Conservation (phyloP, 768 basidiomycete species). For the Favolaschia claudopus region DNA sequence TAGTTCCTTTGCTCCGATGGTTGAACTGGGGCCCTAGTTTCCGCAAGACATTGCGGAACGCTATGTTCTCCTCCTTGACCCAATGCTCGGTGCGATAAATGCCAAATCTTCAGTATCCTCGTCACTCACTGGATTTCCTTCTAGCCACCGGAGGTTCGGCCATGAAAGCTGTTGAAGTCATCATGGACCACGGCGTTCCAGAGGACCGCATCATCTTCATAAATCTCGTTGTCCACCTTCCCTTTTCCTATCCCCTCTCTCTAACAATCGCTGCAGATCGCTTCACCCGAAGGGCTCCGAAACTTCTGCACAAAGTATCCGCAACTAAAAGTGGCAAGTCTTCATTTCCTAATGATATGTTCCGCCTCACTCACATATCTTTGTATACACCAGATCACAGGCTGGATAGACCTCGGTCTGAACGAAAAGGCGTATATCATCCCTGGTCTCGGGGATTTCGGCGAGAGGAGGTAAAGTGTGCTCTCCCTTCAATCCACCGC, state of each 20-base stretch:
- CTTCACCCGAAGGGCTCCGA: conserved; percentile 88
- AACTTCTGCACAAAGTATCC: conserved; percentile 83
- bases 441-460: conserved; percentile 97
- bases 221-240: conserved; percentile 62
- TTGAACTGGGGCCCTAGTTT: conserved; percentile 71
- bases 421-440: conserved; percentile 93
- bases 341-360: background rate
- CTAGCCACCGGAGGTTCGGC: conserved; percentile 95
- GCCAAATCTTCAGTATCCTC: too few relatives aligned
- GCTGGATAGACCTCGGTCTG: conserved; percentile 93
- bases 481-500: background rate
- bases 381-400: conserved; percentile 74
- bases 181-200: conserved; percentile 90
- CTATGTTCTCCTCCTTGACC: conserved; percentile 94
- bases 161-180: conserved; percentile 95
- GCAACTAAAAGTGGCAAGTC: conserved; percentile 76
- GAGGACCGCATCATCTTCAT: conserved; percentile 96
- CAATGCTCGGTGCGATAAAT: conserved; percentile 88
- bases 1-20: background rate
- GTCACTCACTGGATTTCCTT: too few relatives aligned
- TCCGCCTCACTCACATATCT: background rate
- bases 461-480: conserved; percentile 77
- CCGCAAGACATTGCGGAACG: conserved; percentile 92
- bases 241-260: background rate
- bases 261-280: conserved; percentile 62